These are phyloP conservation scores for Neurospora sp. DNA, from an alignment of 495 filamentous ascomycete species.

Conservation along the genomic window DNA sequence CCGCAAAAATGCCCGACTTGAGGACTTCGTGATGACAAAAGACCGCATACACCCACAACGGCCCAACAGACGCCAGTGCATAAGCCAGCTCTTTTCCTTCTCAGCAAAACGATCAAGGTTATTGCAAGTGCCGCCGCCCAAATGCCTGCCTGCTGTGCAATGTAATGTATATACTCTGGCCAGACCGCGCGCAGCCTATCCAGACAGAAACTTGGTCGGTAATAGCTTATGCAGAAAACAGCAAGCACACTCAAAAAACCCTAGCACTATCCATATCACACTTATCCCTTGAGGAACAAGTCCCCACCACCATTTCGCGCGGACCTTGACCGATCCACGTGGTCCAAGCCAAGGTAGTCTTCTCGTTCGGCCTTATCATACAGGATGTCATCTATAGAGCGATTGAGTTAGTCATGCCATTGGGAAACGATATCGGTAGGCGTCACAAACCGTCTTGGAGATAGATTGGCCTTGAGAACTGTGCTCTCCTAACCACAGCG, in stretches of 20 bases:
- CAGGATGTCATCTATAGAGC: conserved; percentile 62
- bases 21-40: background rate
- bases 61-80: background rate
- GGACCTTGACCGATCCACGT: conserved; percentile 59
- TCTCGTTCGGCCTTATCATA: conserved; percentile 62
- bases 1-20: background rate
- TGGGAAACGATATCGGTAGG: background rate
- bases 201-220: background rate
- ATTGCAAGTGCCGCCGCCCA: background rate
- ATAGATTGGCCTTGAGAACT: conserved; percentile 68
- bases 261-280: background rate
- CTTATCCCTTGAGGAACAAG: conserved; percentile 44
- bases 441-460: conserved; percentile 69
- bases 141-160: background rate
- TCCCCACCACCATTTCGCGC: conserved; percentile 43
- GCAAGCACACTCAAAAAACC: background rate
- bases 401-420: conserved; percentile 4
- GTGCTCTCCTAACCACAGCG: conserved; percentile 59
- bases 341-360: conserved; percentile 82
- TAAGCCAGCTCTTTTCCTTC: background rate
- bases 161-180: background rate
- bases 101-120: background rate
- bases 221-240: background rate
- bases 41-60: background rate
- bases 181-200: background rate